A percentile compares a stretch with the other conserved stretches of the same genome.
Evolutionary conservation across 2,329 filamentous ascomycete genomes (phyloP).

Genomic region (Sclerotinia trifoliorum): DNA sequence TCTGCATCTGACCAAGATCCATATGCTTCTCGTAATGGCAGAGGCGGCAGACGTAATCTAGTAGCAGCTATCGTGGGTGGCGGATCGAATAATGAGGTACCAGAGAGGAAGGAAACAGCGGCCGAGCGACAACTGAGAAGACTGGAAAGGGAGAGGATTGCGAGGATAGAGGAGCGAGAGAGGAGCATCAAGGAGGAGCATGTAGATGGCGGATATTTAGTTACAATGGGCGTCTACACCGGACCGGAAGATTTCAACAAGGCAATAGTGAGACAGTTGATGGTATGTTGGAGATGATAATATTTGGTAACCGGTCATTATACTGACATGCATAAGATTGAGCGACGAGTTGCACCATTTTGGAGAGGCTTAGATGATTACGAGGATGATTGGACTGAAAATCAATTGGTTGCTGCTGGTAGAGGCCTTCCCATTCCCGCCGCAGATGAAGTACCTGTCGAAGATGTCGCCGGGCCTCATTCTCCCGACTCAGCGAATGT

Average conservation of each 20-base stretch:
- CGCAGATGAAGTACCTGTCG: conserved; percentile 76
- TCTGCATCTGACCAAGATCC: conserved; percentile 32
- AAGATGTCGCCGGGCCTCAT: conserved; percentile 54
- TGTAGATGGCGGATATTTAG: conserved; percentile 90
- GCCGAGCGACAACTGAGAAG: conserved; percentile 87
- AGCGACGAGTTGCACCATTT: conserved; percentile 88
- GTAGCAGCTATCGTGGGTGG: conserved; percentile 39
- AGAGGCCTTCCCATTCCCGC: conserved; percentile 80
- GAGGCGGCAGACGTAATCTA: conserved; percentile 38
- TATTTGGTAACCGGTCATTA: conserved; percentile 7
- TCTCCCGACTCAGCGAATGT: conserved; percentile 49
- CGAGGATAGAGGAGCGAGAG: conserved; percentile 79
- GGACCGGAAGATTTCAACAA: conserved; percentile 94
- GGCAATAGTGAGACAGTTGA: conserved; percentile 78
- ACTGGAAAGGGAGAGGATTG: conserved; percentile 74
- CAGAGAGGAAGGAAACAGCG: conserved; percentile 74
- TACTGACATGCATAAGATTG: conserved; percentile 62
- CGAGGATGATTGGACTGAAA: conserved; percentile 84
- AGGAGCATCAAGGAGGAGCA: conserved; percentile 87
- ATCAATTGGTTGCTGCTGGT: conserved; percentile 89
- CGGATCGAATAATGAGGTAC: conserved; percentile 32
- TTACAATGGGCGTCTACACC: conserved; percentile 91
- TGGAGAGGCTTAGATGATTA: conserved; percentile 93
- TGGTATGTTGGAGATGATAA: conserved; percentile 56
- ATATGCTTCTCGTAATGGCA: conserved; percentile 34